Base-by-base conservation (phyloP, 164 flowering plant genomes). In the Kalanchoe fedtschenkoi region DNA sequence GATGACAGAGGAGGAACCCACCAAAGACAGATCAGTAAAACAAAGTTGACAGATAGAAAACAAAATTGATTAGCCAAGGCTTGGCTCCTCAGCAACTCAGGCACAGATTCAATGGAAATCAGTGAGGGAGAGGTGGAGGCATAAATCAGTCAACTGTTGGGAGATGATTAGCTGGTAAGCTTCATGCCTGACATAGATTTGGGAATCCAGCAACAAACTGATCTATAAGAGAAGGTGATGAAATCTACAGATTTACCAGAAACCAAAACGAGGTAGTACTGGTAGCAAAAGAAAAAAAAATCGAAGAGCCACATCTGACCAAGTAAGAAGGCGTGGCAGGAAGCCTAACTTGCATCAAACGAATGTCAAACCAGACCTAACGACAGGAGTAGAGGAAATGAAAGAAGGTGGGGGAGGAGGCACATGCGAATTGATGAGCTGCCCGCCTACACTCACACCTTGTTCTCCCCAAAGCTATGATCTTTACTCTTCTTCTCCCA, bases 1-100 rank as follows among this genome's bases (percentile, higher is more conserved):
- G 56, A 47, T 51, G 56, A 26, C 30, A 47, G 55, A 47, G 26
- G 17, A 51, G 32, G 56, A 51, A 51, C 32, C 55, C 55, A 47
- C 30, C 32, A 51, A 51, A 51, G 56, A 51, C 14, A 44, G 51
- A 19, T 19, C 5, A 44, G 22, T 19, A 51, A 28, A 51, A 13
- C 29, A 47, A 24, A 47, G 30, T 22, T n/a, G n/a, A n/a, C n/a
- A n/a, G 13, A 47, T 17, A 51, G 56, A 51, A 30, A 4, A 19
- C 9, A 30, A 24, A n/a, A 51, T 30, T 47, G 9, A 51, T 51
- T 26, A 51, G 10, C 30, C 28, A 29, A 17, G n/a, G 3, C 30
- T 4, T 13, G n/a, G 3, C 30, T 4, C 6, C 17, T 19, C 5
- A 44, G 24, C n/a, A 44, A n/a, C 24, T 21, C 2, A 47, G 28